Evolutionary conservation across 129 eudicot genomes (phyloP).

Genomic region (Tanacetum coccineum): DNA sequence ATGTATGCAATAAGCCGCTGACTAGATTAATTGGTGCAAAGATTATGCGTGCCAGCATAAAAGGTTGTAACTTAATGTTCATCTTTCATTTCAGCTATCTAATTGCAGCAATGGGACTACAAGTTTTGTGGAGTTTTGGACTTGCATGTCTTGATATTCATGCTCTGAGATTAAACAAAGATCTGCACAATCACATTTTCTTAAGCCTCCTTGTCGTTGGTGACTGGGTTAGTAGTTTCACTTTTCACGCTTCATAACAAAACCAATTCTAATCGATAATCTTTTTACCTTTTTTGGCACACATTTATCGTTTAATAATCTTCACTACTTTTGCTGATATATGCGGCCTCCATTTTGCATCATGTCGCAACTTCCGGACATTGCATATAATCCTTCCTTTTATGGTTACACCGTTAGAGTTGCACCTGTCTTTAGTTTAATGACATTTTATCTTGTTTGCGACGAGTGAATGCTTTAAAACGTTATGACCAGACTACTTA

Average conservation of each 20-base stretch:
- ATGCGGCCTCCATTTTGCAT: background rate
- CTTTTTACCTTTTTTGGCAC: background rate
- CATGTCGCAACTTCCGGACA: background rate
- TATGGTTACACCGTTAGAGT: too few species aligned
- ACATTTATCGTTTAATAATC: background rate
- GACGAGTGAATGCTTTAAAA: too few species aligned
- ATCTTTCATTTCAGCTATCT: constrained; percentile 57
- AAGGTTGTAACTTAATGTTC: constrained; percentile 15
- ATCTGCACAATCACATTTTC: constrained; percentile 48
- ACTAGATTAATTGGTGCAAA: background rate
- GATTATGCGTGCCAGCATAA: background rate
- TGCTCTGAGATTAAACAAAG: constrained; percentile 56
- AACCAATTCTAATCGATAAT: background rate
- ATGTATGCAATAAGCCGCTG: too few species aligned
- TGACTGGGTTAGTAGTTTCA: constrained; percentile 62
- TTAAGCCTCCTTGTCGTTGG: constrained; percentile 72
- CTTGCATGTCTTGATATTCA: constrained; percentile 76
- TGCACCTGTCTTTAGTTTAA: too few species aligned
- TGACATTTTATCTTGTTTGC: too few species aligned
- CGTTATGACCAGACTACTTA: too few species aligned
- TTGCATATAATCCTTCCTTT: background rate
- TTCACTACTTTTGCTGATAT: background rate
- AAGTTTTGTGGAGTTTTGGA: constrained; percentile 76
- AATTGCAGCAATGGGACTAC: constrained; percentile 82
- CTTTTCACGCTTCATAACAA: constrained; percentile 3